Evolutionary conservation across 805 yeast species (phyloP), one percentile per base, ranked within the genome.

Genomic region (Ogataea pignaliae): DNA sequence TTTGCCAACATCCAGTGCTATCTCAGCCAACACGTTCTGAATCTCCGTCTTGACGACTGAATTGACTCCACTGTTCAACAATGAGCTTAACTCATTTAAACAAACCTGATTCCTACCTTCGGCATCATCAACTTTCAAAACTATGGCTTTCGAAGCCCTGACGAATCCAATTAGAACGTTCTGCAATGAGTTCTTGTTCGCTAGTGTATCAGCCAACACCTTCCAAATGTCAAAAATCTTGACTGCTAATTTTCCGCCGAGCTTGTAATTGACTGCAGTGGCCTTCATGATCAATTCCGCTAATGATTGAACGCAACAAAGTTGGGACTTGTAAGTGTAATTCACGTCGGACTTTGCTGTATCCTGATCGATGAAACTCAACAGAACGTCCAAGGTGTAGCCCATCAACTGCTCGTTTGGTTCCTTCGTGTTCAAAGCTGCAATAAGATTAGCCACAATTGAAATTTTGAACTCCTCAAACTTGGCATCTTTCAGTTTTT

Each of bases 111-210:
- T 72, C 48, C 80, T 84, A 0, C 29, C 30, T 31, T 42, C 44
- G n/a, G 7, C n/a, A 5, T 34, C 36, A 17, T 28, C 31, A 33
- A 39, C 11, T 26, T 38, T 46, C 4, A n/a, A 13, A 14, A 36
- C 30, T 5, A 59, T 29, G n/a, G 45, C 21, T n/a, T 46, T 46
- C 1, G 59, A 50, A 4, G 53, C 18, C 32, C 66, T 57, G 7
- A 61, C 64, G 41, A 68, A 73, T 28, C 78, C 78, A 16, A 83
- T 60, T 43, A 82, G 72, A 3, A 83, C 86, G 47, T 73, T 76
- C 54, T 85, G 91, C 33, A 63, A 43, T 18, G 59, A 56, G 21
- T 53, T 59, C n/a, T 46, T 42, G 11, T 51, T 37, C 3, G 54
- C 40, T 37, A 59, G 52, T 3, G 42, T 29, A 2, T 38, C 39